phyloP scores from a whole-genome alignment of 2,329 filamentous ascomycete genomes.

The Fusarium solani-melongenae region DNA sequence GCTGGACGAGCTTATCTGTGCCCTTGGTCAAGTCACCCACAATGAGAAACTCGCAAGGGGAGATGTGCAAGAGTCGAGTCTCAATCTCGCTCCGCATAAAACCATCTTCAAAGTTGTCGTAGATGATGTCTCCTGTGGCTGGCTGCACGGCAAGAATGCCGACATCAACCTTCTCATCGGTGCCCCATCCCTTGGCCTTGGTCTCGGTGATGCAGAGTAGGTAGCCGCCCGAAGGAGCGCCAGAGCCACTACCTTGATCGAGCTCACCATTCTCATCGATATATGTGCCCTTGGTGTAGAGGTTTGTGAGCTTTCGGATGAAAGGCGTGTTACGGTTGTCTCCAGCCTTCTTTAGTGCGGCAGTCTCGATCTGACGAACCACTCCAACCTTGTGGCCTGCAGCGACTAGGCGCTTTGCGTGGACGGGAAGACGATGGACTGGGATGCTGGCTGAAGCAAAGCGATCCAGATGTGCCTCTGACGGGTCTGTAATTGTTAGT shows the following conservation, averaged over 20 bases:
- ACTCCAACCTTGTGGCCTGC: constrained; percentile 97
- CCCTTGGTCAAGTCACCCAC: constrained; percentile 91
- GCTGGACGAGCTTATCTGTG: constrained; percentile 90
- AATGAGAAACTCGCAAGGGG: constrained; percentile 93
- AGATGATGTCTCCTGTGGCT: constrained; percentile 93
- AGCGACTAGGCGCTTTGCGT: constrained; percentile 90
- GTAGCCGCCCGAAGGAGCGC: constrained; percentile 78
- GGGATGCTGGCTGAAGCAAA: constrained; percentile 98
- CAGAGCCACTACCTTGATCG: constrained; percentile 60
- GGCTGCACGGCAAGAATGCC: constrained; percentile 95
- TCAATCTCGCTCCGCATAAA: constrained; percentile 98
- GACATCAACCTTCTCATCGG: constrained; percentile 92
- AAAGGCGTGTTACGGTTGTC: constrained; percentile 96
- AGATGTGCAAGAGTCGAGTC: constrained; percentile 93
- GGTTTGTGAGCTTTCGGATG: constrained; percentile 89
- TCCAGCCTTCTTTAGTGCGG: constrained; percentile 92
- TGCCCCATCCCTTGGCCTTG: constrained; percentile 80
- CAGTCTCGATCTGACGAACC: constrained; percentile 93
- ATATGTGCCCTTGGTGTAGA: constrained; percentile 98
- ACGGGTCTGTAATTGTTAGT: constrained; percentile 67
- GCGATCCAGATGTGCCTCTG: constrained; percentile 89
- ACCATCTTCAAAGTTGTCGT: constrained; percentile 95
- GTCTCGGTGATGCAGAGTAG: constrained; percentile 92
- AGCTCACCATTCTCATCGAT: constrained; percentile 92
- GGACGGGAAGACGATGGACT: constrained; percentile 88